Evolutionary conservation across 164 flowering plant species (phyloP).

Genomic region (Piper longum): DNA sequence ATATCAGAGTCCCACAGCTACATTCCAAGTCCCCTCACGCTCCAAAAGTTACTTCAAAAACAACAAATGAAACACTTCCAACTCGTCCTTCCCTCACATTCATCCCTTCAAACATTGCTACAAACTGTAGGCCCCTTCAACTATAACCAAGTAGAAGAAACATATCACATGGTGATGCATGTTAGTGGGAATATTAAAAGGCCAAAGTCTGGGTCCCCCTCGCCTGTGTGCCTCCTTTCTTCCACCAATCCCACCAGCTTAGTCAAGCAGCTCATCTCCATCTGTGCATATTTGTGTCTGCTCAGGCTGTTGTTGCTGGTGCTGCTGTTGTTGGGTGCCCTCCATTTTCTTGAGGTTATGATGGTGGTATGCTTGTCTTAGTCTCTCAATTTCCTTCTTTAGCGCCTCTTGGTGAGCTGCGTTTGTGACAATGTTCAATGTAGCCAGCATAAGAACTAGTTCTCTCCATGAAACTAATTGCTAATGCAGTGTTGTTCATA

Average conservation of each 20-base stretch:
- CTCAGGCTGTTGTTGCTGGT: constrained; percentile 4
- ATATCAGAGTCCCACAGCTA: neutral
- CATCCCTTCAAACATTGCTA: neutral
- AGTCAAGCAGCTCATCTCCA: constrained; percentile 11
- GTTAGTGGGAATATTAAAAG: constrained; percentile 3
- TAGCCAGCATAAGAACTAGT: neutral
- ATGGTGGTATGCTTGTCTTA: constrained; percentile 55
- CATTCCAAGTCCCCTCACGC: neutral
- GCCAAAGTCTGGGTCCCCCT: neutral
- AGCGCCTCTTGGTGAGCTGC: constrained; percentile 83
- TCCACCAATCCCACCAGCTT: neutral
- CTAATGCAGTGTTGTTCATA: too few species aligned
- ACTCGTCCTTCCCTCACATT: neutral
- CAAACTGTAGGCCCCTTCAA: neutral
- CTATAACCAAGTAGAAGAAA: neutral
- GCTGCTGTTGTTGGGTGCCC: neutral
- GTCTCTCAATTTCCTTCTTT: constrained; percentile 72
- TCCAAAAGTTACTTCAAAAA: neutral
- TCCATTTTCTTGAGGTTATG: constrained; percentile 42
- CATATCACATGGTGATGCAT: constrained; percentile 1
- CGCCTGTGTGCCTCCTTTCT: neutral
- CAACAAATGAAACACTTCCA: neutral
- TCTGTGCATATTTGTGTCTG: constrained; percentile 3
- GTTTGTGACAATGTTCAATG: neutral
- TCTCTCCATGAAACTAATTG: neutral